Conservation (phyloP, 202 grass and related monocot genomes). For the Hordeum pubiflorum region DNA sequence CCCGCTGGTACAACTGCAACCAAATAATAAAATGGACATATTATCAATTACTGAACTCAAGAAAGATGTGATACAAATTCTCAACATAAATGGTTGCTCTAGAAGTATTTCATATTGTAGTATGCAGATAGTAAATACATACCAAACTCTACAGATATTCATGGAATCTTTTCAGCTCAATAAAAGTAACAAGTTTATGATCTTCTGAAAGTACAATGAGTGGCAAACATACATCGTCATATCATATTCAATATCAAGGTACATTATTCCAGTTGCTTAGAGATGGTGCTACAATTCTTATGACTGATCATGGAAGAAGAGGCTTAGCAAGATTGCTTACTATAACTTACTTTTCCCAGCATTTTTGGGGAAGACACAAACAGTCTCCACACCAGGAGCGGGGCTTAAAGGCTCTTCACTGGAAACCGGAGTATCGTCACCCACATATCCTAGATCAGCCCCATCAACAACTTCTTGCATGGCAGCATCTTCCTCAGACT, state of each 20-base stretch:
- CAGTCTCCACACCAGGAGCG: slow-evolving; percentile 61
- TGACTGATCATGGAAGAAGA: background rate
- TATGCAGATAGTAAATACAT: background rate
- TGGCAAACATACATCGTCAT: background rate
- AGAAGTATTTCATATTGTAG: background rate
- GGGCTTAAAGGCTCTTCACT: slow-evolving; percentile 45
- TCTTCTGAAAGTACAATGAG: background rate
- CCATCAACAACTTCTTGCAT: slow-evolving; percentile 61
- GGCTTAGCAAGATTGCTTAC: background rate
- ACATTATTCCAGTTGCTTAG: background rate
- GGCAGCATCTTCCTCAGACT: slow-evolving; percentile 62
- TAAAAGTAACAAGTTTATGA: background rate
- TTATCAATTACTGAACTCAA: background rate
- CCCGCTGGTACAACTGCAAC: slow-evolving; percentile 78
- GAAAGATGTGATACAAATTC: background rate
- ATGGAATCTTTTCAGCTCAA: background rate
- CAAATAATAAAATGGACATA: background rate
- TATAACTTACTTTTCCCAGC: slow-evolving; percentile 58
- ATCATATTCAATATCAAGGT: background rate
- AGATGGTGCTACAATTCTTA: background rate
- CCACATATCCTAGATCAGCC: slow-evolving; percentile 49
- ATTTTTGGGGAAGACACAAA: slow-evolving; percentile 88
- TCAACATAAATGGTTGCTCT: background rate
- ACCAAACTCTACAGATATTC: background rate
- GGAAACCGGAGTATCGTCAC: slow-evolving; percentile 55